Conservation (phyloP, 768 basidiomycete species). For the Pilatotrama ljubarskyi region DNA sequence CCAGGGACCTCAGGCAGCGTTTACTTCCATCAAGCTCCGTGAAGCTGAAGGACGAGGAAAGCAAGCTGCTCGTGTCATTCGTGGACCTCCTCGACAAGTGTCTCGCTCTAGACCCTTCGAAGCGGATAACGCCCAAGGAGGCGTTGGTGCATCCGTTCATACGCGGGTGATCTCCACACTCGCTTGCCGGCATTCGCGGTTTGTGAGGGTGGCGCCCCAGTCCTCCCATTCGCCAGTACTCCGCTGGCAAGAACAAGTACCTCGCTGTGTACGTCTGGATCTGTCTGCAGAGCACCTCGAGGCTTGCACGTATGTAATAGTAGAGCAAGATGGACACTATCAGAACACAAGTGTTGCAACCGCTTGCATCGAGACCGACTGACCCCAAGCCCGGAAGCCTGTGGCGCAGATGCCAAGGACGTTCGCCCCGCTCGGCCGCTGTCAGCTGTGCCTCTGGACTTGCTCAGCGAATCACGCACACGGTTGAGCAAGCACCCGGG, state of each 20-base stretch:
- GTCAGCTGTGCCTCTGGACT: no score
- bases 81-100: conserved; percentile 93
- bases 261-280: not conserved
- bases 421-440: no score
- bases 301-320: conserved; percentile 4
- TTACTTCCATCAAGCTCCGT: conserved; percentile 77
- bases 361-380: not conserved
- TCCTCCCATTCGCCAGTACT: no score
- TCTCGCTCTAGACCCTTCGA: conserved; percentile 79
- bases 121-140: conserved; percentile 87
- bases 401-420: no score
- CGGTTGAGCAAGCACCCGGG: not conserved
- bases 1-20: conserved; percentile 76
- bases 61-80: conserved; percentile 74
- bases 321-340: not conserved
- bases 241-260: no score
- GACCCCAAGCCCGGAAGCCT: not conserved
- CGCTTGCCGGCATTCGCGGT: not conserved
- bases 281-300: not conserved
- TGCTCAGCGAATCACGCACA: not conserved
- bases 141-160: conserved; percentile 88
- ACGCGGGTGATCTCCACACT: conserved; percentile 41
- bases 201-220: not conserved
- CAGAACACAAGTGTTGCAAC: not conserved
- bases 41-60: conserved; percentile 88